Conservation (phyloP, 1,284 basidiomycete species). For the Schizopora paradoxa region DNA sequence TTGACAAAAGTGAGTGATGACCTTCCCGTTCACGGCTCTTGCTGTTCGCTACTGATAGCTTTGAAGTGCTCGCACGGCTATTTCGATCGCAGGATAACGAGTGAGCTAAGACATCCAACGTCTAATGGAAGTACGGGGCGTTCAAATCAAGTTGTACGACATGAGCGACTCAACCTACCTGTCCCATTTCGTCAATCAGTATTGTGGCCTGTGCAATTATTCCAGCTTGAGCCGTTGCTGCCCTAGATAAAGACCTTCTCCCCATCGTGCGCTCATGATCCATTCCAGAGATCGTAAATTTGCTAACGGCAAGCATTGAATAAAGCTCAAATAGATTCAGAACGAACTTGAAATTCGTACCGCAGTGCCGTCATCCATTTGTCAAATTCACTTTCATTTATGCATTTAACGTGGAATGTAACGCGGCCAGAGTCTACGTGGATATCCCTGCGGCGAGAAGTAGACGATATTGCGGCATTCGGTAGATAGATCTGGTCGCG, state of each 20-base stretch:
- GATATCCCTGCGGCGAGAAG: conserved; percentile 63
- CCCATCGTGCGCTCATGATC: conserved; percentile 9
- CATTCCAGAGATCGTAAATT: conserved; percentile 13
- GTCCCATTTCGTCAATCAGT: conserved; percentile 15
- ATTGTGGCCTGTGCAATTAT: conserved; percentile 10
- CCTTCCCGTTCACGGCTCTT: conserved; percentile 11
- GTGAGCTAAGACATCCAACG: conserved; percentile 10
- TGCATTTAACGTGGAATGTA: conserved; percentile 76
- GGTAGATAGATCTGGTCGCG: conserved; percentile 66
- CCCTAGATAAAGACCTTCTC: conserved; percentile 11
- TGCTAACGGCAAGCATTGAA: conserved; percentile 3
- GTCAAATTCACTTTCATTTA: conserved; percentile 64
- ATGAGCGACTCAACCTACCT: conserved; percentile 1
- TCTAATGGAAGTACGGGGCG: conserved; percentile 1
- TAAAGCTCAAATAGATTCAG: neutral
- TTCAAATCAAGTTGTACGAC: neutral
- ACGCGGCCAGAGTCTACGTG: conserved; percentile 71
- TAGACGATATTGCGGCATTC: conserved; percentile 69
- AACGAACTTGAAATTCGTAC: conserved; percentile 28
- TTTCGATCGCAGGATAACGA: conserved; percentile 3
- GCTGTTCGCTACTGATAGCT: neutral
- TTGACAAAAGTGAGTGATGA: conserved; percentile 11
- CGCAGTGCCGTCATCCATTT: conserved; percentile 71
- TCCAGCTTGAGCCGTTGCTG: conserved; percentile 3
- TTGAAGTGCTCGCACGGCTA: conserved; percentile 5